Base-by-base conservation (phyloP, 768 basidiomycete species). In the Phlebiopsis gigantea region DNA sequence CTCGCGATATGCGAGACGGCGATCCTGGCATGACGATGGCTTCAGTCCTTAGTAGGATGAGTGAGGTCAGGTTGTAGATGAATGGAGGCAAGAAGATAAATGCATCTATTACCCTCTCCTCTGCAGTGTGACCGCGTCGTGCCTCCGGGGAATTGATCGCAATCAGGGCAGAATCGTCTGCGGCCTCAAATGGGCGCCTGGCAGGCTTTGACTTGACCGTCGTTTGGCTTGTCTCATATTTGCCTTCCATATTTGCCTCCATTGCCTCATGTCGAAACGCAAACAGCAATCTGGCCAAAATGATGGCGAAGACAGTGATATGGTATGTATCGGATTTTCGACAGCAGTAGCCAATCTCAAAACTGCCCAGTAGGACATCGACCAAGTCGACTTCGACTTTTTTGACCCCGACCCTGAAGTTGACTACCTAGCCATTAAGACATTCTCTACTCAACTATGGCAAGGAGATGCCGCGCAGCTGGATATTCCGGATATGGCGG, bases 331-430 rank as follows among this genome's bases (percentile, higher is more conserved):
- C 65, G 68, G 65, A 62, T 5, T 65, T 61, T 24, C 34, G 26
- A 49, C 30, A 25, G 19, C 14, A 19, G 43, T 26, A 42, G 25
- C 34, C 34, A 39, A 17, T 9, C 17, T n/a, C n/a, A 3, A 39
- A 9, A 39, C 53, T 21, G 39, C 64, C 58, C 65, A 71, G 72
- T 74, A 83, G 80, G 80, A 76, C 66, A 78, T 87, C 64, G 79
- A 95, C 72, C 81, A 95, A 70, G 87, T 95, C 62, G 87, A 88
- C 66, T 98, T 98, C 66, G 93, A 97, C 62, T 98, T 97, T 69
- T 95, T 91, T 78, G 87, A 91, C 69, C 84, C 91, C 5, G 87
- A 90, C 62, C 83, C 89, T 2, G 78, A 69, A 24, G 72, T 90
- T 63, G 95, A 98, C 73, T 97, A 88, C 68, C 85, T 89, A 60